Evolutionary conservation across 2,329 filamentous ascomycete genomes (phyloP).

Genomic region (Aspergillus sp.): DNA sequence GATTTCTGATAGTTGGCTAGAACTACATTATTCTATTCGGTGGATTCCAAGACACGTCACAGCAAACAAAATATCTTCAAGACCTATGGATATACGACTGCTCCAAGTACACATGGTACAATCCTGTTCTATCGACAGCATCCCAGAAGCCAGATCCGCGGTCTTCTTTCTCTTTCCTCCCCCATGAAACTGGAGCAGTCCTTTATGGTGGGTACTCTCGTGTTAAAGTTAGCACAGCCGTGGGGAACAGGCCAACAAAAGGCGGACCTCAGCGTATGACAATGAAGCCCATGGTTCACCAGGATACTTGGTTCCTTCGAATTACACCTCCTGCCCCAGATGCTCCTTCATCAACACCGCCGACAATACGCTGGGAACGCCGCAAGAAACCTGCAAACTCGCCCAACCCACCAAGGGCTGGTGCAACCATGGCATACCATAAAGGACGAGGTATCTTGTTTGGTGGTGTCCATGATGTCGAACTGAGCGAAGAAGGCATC

Average conservation of each 20-base stretch:
- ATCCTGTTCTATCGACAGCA: constrained; percentile 70
- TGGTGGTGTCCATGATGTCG: constrained; percentile 90
- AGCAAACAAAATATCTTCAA: constrained; percentile 88
- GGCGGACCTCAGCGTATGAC: constrained; percentile 65
- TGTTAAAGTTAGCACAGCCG: constrained; percentile 67
- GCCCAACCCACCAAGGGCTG: constrained; percentile 79
- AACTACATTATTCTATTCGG: constrained; percentile 95
- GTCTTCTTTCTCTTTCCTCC: constrained; percentile 88
- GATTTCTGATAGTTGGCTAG: constrained; percentile 22
- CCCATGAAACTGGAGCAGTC: constrained; percentile 85
- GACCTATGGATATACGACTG: constrained; percentile 98
- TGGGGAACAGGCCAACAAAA: constrained; percentile 61
- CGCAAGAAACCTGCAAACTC: constrained; percentile 89
- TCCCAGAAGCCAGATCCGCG: constrained; percentile 86
- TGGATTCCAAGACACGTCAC: constrained; percentile 94
- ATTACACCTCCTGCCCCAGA: constrained; percentile 72
- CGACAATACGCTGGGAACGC: constrained; percentile 83
- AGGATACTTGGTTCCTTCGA: constrained; percentile 91
- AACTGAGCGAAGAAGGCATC: constrained; percentile 89
- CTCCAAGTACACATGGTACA: constrained; percentile 79
- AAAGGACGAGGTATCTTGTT: constrained; percentile 91
- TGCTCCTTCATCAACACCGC: constrained; percentile 63
- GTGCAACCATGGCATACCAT: constrained; percentile 91
- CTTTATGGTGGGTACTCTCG: constrained; percentile 92
- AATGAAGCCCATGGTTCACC: constrained; percentile 83